Evolutionary conservation across 2,329 filamentous ascomycete genomes (phyloP).

Genomic region (Zymoseptoria pseudotritici): DNA sequence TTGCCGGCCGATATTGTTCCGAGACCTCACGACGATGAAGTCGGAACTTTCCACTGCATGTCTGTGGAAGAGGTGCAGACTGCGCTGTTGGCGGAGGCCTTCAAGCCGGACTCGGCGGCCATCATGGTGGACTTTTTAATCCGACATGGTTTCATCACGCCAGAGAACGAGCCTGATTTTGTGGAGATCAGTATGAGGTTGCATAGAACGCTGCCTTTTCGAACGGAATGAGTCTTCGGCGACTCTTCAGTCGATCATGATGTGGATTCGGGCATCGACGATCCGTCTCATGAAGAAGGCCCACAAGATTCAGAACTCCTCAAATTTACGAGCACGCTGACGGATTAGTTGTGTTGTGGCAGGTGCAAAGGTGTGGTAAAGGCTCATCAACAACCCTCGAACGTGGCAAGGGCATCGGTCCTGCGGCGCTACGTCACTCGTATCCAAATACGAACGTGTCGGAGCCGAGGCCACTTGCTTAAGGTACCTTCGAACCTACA

Average conservation of each 20-base stretch:
- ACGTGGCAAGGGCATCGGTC: too few species aligned
- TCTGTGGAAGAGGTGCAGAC: slow-evolving; percentile 63
- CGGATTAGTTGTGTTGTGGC: too few species aligned
- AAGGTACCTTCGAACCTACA: too few species aligned
- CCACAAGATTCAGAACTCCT: too few species aligned
- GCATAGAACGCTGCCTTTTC: slow-evolving; percentile 73
- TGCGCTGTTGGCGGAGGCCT: slow-evolving; percentile 62
- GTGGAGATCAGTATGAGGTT: slow-evolving; percentile 65
- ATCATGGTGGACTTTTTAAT: slow-evolving; percentile 83
- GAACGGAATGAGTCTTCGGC: slow-evolving; percentile 7
- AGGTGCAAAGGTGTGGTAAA: too few species aligned
- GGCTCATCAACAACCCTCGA: too few species aligned
- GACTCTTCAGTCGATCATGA: not conserved
- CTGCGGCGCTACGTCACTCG: too few species aligned
- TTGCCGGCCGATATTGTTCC: slow-evolving; percentile 61
- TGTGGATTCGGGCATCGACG: not conserved
- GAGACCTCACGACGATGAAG: slow-evolving; percentile 77
- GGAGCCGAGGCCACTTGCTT: too few species aligned
- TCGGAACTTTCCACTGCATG: slow-evolving; percentile 72
- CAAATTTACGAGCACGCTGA: too few species aligned
- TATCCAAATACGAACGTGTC: too few species aligned
- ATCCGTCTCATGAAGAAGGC: too few species aligned
- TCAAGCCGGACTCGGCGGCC: slow-evolving; percentile 88
- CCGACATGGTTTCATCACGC: slow-evolving; percentile 68
- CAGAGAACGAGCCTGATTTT: slow-evolving; percentile 70